These are phyloP conservation scores for Blastobotrys aristatus DNA, from an alignment of 1,139 yeast species.

Conservation along the genomic window DNA sequence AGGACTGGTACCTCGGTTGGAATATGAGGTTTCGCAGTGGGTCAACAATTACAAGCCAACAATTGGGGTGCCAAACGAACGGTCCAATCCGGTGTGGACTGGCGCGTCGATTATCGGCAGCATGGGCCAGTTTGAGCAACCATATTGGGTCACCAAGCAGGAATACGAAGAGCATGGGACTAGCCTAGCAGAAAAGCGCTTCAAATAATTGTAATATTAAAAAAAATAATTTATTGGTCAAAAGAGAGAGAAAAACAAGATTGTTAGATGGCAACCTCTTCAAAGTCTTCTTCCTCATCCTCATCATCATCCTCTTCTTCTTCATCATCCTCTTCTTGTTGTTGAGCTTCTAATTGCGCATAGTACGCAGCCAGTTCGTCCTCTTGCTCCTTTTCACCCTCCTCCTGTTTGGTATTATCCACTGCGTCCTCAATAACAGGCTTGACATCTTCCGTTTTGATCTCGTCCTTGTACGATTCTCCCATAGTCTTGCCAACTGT, in stretches of 20 bases:
- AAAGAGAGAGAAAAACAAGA: not conserved
- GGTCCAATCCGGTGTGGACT: slow-evolving; percentile 85
- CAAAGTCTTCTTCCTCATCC: slow-evolving; percentile 35
- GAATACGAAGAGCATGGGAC: slow-evolving; percentile 18
- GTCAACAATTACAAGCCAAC: slow-evolving; percentile 62
- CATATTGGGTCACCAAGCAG: slow-evolving; percentile 16
- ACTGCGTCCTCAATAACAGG: slow-evolving; percentile 18
- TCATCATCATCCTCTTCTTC: slow-evolving; percentile 39
- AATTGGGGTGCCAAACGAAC: slow-evolving; percentile 80
- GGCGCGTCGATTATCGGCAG: slow-evolving; percentile 93
- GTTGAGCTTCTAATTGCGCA: slow-evolving; percentile 61
- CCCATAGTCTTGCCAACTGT: slow-evolving; percentile 61
- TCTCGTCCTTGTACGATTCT: slow-evolving; percentile 6
- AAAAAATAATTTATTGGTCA: not conserved
- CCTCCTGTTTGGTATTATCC: slow-evolving; percentile 27
- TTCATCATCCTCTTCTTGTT: slow-evolving; percentile 49
- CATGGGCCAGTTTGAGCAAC: slow-evolving; percentile 63
- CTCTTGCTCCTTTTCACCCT: slow-evolving; percentile 41
- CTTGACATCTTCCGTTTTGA: slow-evolving; percentile 38
- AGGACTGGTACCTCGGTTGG: slow-evolving; percentile 74
- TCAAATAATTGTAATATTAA: slow-evolving; percentile 2
- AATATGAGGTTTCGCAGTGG: slow-evolving; percentile 60
- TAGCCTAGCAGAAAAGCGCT: slow-evolving; percentile 14
- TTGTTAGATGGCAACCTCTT: slow-evolving; percentile 6
- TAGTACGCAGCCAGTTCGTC: slow-evolving; percentile 78